Percentiles rank a stretch among this genome's conserved stretches.
Evolutionary conservation across 2,329 filamentous ascomycete species (phyloP).

Genomic region (Pseudocercospora fuligena): DNA sequence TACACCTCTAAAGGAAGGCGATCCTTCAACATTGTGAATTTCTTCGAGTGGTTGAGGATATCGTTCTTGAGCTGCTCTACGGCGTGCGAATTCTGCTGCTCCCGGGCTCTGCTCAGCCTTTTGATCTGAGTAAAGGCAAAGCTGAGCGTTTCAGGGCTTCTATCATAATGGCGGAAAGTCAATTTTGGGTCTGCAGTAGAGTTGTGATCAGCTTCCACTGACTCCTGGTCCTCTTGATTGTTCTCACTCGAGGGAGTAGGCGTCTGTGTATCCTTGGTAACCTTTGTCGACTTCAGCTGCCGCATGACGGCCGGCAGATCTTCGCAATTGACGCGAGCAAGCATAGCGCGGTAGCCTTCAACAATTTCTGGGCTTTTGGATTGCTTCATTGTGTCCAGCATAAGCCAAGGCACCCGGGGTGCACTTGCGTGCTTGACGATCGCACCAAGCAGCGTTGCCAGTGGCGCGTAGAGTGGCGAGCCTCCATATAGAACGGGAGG

Average conservation of each 20-base stretch:
- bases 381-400: neutral
- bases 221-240: neutral
- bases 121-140: slow-evolving; percentile 18
- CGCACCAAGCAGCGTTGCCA: neutral
- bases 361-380: neutral
- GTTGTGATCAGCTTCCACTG: neutral
- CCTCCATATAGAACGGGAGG: slow-evolving; percentile 5
- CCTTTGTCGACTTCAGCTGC: neutral
- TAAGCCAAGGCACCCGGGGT: neutral
- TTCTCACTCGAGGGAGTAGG: neutral
- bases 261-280: neutral
- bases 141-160: slow-evolving; percentile 10
- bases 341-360: slow-evolving; percentile 7
- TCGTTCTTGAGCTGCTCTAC: slow-evolving; percentile 6
- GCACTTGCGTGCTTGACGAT: slow-evolving; percentile 8
- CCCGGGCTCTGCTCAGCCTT: slow-evolving; percentile 19
- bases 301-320: slow-evolving; percentile 6
- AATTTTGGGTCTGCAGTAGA: neutral
- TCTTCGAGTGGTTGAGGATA: neutral
- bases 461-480: slow-evolving; percentile 1
- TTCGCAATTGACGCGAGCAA: slow-evolving; percentile 12
- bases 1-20: slow-evolving; percentile 37
- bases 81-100: slow-evolving; percentile 10
- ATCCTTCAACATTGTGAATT: neutral
- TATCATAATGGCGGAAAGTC: neutral